Conservation (phyloP, 495 filamentous ascomycete genomes). For the Pyronema domesticum region DNA sequence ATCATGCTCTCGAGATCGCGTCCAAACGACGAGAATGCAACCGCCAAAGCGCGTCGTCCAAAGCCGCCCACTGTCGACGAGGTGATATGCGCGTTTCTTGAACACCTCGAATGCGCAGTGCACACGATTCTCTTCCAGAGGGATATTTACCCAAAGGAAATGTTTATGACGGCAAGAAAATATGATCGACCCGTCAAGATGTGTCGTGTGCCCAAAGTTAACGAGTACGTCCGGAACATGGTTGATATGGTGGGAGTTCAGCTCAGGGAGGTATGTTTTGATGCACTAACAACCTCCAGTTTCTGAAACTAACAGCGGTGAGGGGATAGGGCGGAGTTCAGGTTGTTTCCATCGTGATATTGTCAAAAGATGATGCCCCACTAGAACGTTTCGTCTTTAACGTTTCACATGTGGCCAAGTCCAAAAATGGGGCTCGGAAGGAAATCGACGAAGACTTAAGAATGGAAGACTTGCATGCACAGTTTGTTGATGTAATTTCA, state of each 20-base stretch:
- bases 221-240: constrained; percentile 75
- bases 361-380: constrained; percentile 25
- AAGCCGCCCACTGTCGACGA: too few species aligned
- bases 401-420: constrained; percentile 33
- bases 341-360: constrained; percentile 14
- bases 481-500: constrained; percentile 44
- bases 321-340: constrained; percentile 10
- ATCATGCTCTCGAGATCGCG: too few species aligned
- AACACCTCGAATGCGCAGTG: constrained; percentile 74
- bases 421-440: constrained; percentile 23
- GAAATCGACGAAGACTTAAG: constrained; percentile 3
- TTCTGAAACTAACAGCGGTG: constrained; percentile 14
- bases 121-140: constrained; percentile 90
- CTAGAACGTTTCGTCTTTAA: constrained; percentile 82
- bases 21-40: too few species aligned
- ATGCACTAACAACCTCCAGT: neutral
- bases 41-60: too few species aligned
- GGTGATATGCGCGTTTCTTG: constrained; percentile 38
- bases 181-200: constrained; percentile 85
- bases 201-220: constrained; percentile 76
- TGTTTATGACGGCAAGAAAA: constrained; percentile 65
- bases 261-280: constrained; percentile 40
- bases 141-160: constrained; percentile 56
- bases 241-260: constrained; percentile 57
- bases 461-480: constrained; percentile 46